phyloP scores from a whole-genome alignment of 2,329 filamentous ascomycete genomes.

The Daldinia eschscholtzii region DNA sequence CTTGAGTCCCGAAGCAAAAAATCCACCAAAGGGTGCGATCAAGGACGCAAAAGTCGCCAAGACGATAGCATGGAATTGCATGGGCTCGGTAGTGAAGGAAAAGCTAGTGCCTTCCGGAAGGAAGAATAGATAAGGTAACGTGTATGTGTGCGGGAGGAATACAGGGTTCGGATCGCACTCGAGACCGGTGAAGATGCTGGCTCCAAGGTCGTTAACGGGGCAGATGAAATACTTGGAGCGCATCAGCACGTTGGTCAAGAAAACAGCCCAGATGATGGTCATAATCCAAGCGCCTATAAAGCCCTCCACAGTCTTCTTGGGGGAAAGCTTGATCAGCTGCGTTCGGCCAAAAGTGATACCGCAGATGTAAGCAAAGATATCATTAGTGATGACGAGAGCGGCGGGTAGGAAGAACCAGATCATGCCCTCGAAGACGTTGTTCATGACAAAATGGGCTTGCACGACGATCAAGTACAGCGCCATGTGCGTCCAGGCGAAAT shows the following conservation, averaged over 20 bases:
- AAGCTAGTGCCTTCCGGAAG: slow-evolving; percentile 58
- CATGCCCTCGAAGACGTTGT: slow-evolving; percentile 99
- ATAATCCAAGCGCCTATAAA: slow-evolving; percentile 97
- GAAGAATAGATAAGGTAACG: slow-evolving; percentile 71
- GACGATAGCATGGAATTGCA: slow-evolving; percentile 92
- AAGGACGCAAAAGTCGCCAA: slow-evolving; percentile 95
- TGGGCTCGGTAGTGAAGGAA: slow-evolving; percentile 82
- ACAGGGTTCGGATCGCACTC: slow-evolving; percentile 92
- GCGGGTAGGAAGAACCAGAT: slow-evolving; percentile 99
- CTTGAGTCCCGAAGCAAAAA: slow-evolving; percentile 98
- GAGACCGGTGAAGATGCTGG: slow-evolving; percentile 91
- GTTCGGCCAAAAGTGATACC: slow-evolving; percentile 97
- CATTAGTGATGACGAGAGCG: slow-evolving; percentile 95
- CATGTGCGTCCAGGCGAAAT: slow-evolving; percentile 99
- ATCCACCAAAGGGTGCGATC: slow-evolving; percentile 96
- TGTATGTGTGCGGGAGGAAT: slow-evolving; percentile 74
- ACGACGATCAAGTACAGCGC: slow-evolving; percentile 97
- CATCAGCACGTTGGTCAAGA: slow-evolving; percentile 85
- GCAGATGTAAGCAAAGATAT: slow-evolving; percentile 98
- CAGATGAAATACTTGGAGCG: slow-evolving; percentile 98
- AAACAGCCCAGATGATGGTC: slow-evolving; percentile 86
- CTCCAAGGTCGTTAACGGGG: slow-evolving; percentile 94
- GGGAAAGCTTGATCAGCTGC: slow-evolving; percentile 96
- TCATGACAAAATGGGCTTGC: slow-evolving; percentile 99
- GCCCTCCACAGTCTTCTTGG: slow-evolving; percentile 99